phyloP scores from a whole-genome alignment of 371 early-diverging fungal genomes.

The Saksenaea vasiformis region DNA sequence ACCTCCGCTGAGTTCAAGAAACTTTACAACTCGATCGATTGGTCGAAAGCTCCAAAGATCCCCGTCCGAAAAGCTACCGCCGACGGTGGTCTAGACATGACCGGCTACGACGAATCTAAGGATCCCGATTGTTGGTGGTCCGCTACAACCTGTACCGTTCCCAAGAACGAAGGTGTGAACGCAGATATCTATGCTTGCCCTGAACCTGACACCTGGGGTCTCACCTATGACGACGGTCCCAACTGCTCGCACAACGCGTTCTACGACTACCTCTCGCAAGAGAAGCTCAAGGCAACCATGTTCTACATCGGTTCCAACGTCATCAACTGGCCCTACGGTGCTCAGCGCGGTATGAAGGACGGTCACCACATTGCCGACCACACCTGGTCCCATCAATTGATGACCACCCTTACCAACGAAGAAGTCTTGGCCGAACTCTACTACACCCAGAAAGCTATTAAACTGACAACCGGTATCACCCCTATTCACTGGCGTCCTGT shows the following conservation, averaged over 20 bases:
- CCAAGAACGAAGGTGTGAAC: slow-evolving; percentile 38
- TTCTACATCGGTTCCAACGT: slow-evolving; percentile 55
- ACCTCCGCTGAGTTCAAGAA: slow-evolving; percentile 27
- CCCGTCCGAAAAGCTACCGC: slow-evolving; percentile 19
- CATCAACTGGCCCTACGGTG: slow-evolving; percentile 51
- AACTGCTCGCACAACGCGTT: slow-evolving; percentile 57
- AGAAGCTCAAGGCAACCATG: slow-evolving; percentile 43
- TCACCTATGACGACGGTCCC: slow-evolving; percentile 54
- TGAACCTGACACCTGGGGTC: slow-evolving; percentile 49
- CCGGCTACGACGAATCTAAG: slow-evolving; percentile 19
- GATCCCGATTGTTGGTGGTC: slow-evolving; percentile 58
- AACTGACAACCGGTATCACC: slow-evolving; percentile 53
- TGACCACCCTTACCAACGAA: slow-evolving; percentile 55
- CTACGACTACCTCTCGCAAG: slow-evolving; percentile 41
- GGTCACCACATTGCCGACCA: slow-evolving; percentile 57
- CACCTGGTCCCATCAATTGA: slow-evolving; percentile 60
- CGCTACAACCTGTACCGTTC: slow-evolving; percentile 33
- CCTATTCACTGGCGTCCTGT: slow-evolving; percentile 61
- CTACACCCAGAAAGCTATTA: slow-evolving; percentile 53
- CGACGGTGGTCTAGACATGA: slow-evolving; percentile 25
- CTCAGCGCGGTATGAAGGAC: slow-evolving; percentile 49
- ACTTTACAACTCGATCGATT: slow-evolving; percentile 38
- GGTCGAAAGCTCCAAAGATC: slow-evolving; percentile 45
- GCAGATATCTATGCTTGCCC: slow-evolving; percentile 40
- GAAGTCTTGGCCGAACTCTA: slow-evolving; percentile 62